phyloP scores from a whole-genome alignment of 805 yeast genomes.

The Blastobotrys muscicola region DNA sequence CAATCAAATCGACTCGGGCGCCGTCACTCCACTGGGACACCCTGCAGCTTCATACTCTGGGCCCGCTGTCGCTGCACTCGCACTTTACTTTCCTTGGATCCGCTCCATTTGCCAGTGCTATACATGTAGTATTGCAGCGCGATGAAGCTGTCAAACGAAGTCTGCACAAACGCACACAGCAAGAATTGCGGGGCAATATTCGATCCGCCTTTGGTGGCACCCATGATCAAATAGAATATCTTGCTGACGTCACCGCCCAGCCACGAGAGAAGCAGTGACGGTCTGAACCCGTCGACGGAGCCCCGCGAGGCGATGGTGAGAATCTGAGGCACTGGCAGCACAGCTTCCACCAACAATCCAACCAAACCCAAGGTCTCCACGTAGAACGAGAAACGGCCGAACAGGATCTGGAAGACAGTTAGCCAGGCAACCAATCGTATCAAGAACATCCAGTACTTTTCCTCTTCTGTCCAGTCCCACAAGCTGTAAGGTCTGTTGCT shows the following conservation, averaged over 20 bases:
- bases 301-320: conserved; percentile 67
- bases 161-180: conserved; percentile 20
- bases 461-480: conserved; percentile 78
- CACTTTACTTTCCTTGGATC: conserved; percentile 5
- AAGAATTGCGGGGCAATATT: conserved; percentile 20
- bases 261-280: conserved; percentile 73
- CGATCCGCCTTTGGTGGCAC: conserved; percentile 1
- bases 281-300: conserved; percentile 70
- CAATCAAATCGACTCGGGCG: background rate
- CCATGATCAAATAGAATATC: conserved; percentile 15
- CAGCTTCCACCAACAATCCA: conserved; percentile 49
- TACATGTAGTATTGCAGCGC: conserved; percentile 22
- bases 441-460: conserved; percentile 55
- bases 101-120: conserved; percentile 15
- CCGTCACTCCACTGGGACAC: background rate
- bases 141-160: conserved; percentile 17
- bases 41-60: conserved; percentile 13
- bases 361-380: conserved; percentile 47
- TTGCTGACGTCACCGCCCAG: conserved; percentile 80
- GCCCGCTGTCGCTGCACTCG: conserved; percentile 16
- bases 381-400: conserved; percentile 31
- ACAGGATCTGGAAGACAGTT: conserved; percentile 32
- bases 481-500: conserved; percentile 40
- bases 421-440: conserved; percentile 35
- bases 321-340: conserved; percentile 43